These are phyloP conservation scores for Nigrograna mackinnonii DNA, from an alignment of 2,329 filamentous ascomycete genomes.

Conservation along the genomic window DNA sequence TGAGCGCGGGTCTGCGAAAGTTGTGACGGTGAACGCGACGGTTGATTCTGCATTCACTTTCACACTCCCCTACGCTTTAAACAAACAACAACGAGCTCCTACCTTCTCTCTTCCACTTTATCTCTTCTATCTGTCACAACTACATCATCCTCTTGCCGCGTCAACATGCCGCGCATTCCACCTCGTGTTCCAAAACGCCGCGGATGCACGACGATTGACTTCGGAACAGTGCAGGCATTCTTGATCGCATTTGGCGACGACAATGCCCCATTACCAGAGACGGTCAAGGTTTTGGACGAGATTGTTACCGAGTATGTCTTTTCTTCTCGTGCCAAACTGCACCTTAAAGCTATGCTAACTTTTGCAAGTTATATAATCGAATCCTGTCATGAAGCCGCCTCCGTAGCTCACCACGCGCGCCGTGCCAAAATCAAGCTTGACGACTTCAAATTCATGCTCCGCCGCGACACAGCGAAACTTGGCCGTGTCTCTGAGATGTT, in stretches of 20 bases:
- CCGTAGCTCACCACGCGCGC: slow-evolving; percentile 81
- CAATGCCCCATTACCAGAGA: slow-evolving; percentile 76
- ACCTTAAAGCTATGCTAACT: no score
- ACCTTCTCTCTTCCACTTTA: not conserved
- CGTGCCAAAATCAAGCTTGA: slow-evolving; percentile 98
- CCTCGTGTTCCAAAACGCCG: no score
- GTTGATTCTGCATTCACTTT: not conserved
- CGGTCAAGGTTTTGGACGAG: slow-evolving; percentile 86
- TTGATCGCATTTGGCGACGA: slow-evolving; percentile 83
- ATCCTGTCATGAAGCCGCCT: slow-evolving; percentile 86
- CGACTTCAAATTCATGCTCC: slow-evolving; percentile 93
- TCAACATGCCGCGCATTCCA: not conserved
- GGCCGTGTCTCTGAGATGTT: slow-evolving; percentile 89
- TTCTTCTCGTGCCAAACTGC: no score
- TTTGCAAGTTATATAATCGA: slow-evolving; percentile 77
- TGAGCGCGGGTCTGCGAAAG: no score
- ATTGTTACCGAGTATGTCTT: slow-evolving; percentile 84
- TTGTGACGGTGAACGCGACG: not conserved
- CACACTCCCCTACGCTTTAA: slow-evolving; percentile 1
- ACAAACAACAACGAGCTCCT: no score
- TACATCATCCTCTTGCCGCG: no score
- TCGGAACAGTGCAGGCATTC: slow-evolving; percentile 66
- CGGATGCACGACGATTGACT: no score
- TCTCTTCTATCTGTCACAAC: no score
- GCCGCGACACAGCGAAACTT: slow-evolving; percentile 81